These are phyloP conservation scores for Mangifera indica DNA, from an alignment of 345 rosid genomes.

Conservation along the genomic window DNA sequence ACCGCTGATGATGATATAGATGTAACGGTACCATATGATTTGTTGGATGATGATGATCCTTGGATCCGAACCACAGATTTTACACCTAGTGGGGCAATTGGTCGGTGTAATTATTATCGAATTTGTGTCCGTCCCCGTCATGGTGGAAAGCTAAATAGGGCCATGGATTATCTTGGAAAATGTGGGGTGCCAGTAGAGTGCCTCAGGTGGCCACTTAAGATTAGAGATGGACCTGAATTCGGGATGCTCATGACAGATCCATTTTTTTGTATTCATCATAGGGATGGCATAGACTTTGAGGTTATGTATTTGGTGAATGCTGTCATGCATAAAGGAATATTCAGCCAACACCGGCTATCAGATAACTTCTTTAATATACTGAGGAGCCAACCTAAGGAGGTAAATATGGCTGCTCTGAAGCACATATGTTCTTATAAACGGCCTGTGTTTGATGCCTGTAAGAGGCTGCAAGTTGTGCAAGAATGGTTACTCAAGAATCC, in stretches of 20 bases:
- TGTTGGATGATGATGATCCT: constrained; percentile 95
- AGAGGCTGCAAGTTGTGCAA: constrained; percentile 56
- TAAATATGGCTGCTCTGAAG: constrained; percentile 68
- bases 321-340: constrained; percentile 62
- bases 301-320: constrained; percentile 72
- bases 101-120: constrained; percentile 64
- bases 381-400: constrained; percentile 51
- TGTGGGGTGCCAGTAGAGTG: constrained; percentile 50
- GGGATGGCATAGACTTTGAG: constrained; percentile 57
- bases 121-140: constrained; percentile 61
- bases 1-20: constrained; percentile 79
- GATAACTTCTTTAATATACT: constrained; percentile 59
- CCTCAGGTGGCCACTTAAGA: constrained; percentile 38
- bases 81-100: constrained; percentile 66
- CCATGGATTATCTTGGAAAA: constrained; percentile 46
- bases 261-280: constrained; percentile 56
- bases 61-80: constrained; percentile 93
- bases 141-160: constrained; percentile 52
- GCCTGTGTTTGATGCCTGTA: constrained; percentile 62
- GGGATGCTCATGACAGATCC: constrained; percentile 52
- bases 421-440: constrained; percentile 60
- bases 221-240: constrained; percentile 59
- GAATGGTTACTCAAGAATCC: constrained; percentile 67
- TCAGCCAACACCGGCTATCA: constrained; percentile 65
- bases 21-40: constrained; percentile 49